Evolutionary conservation across 169 alveolate genomes (phyloP).

Genomic region (Cryptosporidium baileyi): DNA sequence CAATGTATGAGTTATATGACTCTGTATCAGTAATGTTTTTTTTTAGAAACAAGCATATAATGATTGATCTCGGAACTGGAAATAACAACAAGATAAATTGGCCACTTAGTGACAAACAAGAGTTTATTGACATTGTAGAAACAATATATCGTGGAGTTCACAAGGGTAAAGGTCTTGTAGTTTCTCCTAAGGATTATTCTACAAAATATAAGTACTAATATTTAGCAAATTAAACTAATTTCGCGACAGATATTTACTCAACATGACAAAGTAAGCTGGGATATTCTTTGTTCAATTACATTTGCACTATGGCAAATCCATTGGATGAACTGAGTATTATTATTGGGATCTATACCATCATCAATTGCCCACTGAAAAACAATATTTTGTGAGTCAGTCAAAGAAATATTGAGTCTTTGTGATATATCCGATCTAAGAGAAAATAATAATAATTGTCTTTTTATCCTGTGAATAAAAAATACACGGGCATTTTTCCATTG

Average conservation of each 20-base stretch:
- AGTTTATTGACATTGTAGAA: constrained; percentile 96
- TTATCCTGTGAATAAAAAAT: constrained; percentile 78
- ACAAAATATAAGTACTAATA: constrained; percentile 91
- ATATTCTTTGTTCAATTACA: constrained; percentile 34
- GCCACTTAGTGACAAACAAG: constrained; percentile 97
- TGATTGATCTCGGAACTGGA: constrained; percentile 99
- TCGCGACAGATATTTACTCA: too few relatives aligned
- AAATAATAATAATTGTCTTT: constrained; percentile 75
- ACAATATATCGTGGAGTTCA: constrained; percentile 97
- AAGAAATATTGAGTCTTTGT: constrained; percentile 32
- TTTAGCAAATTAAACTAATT: too few relatives aligned
- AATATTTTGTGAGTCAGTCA: constrained; percentile 28
- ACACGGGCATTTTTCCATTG: constrained; percentile 81
- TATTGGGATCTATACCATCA: constrained; percentile 57
- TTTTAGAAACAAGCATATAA: constrained; percentile 97
- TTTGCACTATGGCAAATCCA: constrained; percentile 63
- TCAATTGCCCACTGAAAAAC: constrained; percentile 54
- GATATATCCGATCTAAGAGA: constrained; percentile 71
- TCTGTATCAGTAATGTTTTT: constrained; percentile 98
- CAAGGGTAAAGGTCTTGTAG: constrained; percentile 96
- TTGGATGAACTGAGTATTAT: constrained; percentile 39
- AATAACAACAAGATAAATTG: constrained; percentile 97
- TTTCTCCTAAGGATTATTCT: constrained; percentile 95
- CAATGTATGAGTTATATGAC: constrained; percentile 98
- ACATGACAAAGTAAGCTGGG: constrained; percentile 20